A percentile compares a stretch with the other conserved stretches of the same genome.
Conservation (phyloP, 2,329 filamentous ascomycete species). For the Alternaria ventricosa region DNA sequence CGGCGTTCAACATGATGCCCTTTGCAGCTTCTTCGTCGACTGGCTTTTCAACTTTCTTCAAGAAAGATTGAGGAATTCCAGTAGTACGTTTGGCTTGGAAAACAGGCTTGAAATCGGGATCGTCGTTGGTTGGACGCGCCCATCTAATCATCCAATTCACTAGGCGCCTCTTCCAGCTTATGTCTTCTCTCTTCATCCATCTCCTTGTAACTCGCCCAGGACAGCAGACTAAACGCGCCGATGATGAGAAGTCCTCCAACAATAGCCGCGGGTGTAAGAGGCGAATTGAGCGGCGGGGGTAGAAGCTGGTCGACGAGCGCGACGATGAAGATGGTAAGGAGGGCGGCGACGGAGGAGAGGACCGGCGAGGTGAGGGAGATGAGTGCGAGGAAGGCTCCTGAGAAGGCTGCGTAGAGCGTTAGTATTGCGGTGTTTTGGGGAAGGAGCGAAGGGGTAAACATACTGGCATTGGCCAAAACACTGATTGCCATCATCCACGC, state of each 20-base stretch:
- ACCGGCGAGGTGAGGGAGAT: constrained; percentile 94
- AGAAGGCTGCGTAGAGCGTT: constrained; percentile 65
- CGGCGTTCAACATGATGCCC: constrained; percentile 96
- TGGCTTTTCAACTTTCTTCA: constrained; percentile 94
- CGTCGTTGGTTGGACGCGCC: constrained; percentile 81
- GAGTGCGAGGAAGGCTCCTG: constrained; percentile 88
- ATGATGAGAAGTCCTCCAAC: constrained; percentile 87
- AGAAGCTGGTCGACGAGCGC: constrained; percentile 88
- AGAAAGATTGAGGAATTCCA: constrained; percentile 92
- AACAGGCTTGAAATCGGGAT: constrained; percentile 92
- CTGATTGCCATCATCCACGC: constrained; percentile 81
- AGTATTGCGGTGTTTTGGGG: constrained; percentile 2
- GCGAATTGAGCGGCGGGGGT: constrained; percentile 71
- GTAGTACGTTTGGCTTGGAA: constrained; percentile 95
- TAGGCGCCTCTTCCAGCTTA: constrained; percentile 55
- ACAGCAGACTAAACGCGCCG: constrained; percentile 82
- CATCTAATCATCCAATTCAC: constrained; percentile 51
- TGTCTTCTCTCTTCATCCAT: constrained; percentile 83
- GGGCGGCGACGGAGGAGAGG: constrained; percentile 86
- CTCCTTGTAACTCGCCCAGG: constrained; percentile 91
- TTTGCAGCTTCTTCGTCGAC: constrained; percentile 83
- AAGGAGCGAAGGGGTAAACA: constrained; percentile 37
- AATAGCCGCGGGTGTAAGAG: constrained; percentile 76
- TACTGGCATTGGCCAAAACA: constrained; percentile 82
- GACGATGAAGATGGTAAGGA: constrained; percentile 96